Evolutionary conservation across 2,329 filamentous ascomycete species (phyloP).

Genomic region (Fusarium kyushuense): DNA sequence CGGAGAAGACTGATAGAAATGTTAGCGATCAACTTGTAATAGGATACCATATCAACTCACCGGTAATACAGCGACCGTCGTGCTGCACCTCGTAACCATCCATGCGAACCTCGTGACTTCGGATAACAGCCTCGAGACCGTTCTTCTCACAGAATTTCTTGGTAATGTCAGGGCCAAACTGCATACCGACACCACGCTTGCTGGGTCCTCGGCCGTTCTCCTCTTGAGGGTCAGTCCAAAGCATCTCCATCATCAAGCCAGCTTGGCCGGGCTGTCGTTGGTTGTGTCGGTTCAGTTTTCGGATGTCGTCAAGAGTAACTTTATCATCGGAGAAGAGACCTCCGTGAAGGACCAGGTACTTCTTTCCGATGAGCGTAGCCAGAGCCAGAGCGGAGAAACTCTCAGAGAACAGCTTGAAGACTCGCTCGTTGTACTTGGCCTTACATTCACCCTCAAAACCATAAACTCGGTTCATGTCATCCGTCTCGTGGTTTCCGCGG

Average conservation of each 20-base stretch:
- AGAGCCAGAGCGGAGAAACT: constrained; percentile 95
- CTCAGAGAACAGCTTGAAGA: constrained; percentile 98
- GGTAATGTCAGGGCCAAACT: constrained; percentile 96
- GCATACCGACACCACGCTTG: constrained; percentile 95
- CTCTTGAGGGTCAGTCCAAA: constrained; percentile 97
- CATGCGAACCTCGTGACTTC: constrained; percentile 98
- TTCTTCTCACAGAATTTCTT: constrained; percentile 98
- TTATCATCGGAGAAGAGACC: constrained; percentile 97
- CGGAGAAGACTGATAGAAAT: constrained; percentile 81
- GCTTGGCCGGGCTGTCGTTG: constrained; percentile 93
- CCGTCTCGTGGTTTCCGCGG: constrained; percentile 97
- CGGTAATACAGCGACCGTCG: constrained; percentile 93
- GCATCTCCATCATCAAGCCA: constrained; percentile 99
- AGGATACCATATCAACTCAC: constrained; percentile 58
- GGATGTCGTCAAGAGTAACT: constrained; percentile 90
- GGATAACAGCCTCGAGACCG: constrained; percentile 91
- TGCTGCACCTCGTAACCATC: constrained; percentile 99
- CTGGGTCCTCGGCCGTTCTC: constrained; percentile 88
- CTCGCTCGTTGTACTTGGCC: constrained; percentile 93
- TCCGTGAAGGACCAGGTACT: constrained; percentile 92
- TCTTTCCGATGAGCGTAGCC: constrained; percentile 89
- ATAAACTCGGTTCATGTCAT: constrained; percentile 99
- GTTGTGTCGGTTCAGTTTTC: constrained; percentile 89
- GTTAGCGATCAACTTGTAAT: constrained; percentile 16
- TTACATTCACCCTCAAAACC: constrained; percentile 99